Evolutionary conservation across 2,329 filamentous ascomycete species (phyloP), one percentile per base, ranked within the genome.

Genomic region (Apiospora hydei): DNA sequence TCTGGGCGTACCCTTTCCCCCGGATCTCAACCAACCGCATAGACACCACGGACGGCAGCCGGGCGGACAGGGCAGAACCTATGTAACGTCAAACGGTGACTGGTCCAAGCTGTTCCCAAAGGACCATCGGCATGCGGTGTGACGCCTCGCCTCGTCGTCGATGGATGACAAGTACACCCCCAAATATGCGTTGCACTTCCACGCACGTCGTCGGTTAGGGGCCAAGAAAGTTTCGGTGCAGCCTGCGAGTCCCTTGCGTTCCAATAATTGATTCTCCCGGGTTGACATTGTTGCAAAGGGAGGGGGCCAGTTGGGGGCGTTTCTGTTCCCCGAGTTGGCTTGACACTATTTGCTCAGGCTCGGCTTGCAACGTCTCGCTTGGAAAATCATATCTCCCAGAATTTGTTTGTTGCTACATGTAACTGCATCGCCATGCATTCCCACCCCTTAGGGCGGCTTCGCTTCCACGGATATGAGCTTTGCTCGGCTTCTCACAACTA

Each of bases 71-170:
- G 34, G 34, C 34, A 41, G 34, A n/a, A 18, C 57, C 57, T 30
- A 30, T 30, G 26, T 30, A 64, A 64, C 57, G 57, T 41, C 57
- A n/a, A n/a, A n/a, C 57, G 57, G 30, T 41, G 57, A 64, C 57
- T 64, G 57, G 57, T 4, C 21, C 18, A 41, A 4, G 34, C 30
- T 41, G 18, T 41, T 21, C 34, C 34, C 18, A 13, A n/a, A n/a
- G 6, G 14, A n/a, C 18, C 5, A 14, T 41, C 57, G 57, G 8
- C 11, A 64, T 64, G 57, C 57, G 34, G 57, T 64, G 57, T 41
- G 57, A 64, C 57, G 57, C 57, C 57, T 38, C 34, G 18, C 26
- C 26, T 30, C 26, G 26, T 30, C 26, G 26, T 10, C 30, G 57
- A 21, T 34, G 34, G 30, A 16, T 18, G 16, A 14, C 7, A 21